phyloP scores from a whole-genome alignment of 2,329 filamentous ascomycete species.

The Purpureocillium takamizusanense region DNA sequence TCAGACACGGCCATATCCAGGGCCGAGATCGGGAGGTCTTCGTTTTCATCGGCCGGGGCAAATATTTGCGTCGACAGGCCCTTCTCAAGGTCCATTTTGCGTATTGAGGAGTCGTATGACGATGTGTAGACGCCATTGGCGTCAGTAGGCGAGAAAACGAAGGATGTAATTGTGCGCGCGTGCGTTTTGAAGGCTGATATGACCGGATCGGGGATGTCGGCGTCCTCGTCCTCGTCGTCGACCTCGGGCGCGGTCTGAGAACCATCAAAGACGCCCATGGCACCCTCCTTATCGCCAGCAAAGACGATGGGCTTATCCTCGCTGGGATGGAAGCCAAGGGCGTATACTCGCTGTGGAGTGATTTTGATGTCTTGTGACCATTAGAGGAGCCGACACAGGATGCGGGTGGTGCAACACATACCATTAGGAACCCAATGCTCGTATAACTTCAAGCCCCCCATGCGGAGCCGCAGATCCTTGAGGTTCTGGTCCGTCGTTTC shows the following conservation, averaged over 20 bases:
- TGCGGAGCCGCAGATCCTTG: conserved; percentile 62
- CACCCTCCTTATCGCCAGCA: conserved; percentile 88
- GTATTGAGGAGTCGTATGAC: conserved; percentile 89
- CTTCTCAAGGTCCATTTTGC: conserved; percentile 75
- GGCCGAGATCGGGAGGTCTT: conserved; percentile 74
- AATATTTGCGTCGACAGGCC: conserved; percentile 74
- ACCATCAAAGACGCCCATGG: conserved; percentile 83
- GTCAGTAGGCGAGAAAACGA: conserved; percentile 68
- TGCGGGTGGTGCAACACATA: conserved; percentile 18
- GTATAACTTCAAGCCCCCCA: conserved; percentile 72
- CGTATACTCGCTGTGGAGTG: conserved; percentile 78
- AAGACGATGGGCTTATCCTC: conserved; percentile 81
- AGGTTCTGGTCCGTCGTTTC: conserved; percentile 71
- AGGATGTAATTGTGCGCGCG: conserved; percentile 76
- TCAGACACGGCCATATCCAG: conserved; percentile 68
- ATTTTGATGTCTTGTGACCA: conserved; percentile 70
- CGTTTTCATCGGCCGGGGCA: conserved; percentile 58
- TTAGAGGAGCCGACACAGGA: not conserved
- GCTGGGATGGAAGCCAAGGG: conserved; percentile 81
- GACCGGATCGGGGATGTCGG: conserved; percentile 58
- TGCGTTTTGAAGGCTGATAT: conserved; percentile 89
- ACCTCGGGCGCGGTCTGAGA: conserved; percentile 57
- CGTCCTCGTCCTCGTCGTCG: conserved; percentile 61
- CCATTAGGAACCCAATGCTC: conserved; percentile 75
- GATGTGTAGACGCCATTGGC: conserved; percentile 70